Percentiles rank a stretch among this genome's conserved stretches.
Conservation (phyloP, 108 stramenopile species). For the Conticribra weissflogii region DNA sequence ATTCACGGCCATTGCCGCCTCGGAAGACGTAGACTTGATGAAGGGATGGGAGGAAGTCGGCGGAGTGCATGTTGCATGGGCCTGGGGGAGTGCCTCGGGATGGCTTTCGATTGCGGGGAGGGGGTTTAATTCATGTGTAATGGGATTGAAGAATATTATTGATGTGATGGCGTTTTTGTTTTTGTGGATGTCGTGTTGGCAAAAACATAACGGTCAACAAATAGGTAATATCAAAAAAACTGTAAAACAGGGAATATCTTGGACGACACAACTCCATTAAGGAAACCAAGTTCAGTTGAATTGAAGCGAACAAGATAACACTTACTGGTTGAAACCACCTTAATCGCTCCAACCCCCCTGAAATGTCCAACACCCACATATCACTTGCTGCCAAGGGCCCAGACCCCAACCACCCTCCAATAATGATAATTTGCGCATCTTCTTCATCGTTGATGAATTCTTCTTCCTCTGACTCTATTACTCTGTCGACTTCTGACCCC, state of each 20-base stretch:
- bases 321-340: conserved; percentile 74
- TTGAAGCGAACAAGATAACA: background rate
- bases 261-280: no score
- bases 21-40: conserved; percentile 90
- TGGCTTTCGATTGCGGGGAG: no score
- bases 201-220: no score
- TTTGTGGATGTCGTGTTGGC: no score
- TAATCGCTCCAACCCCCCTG: conserved; percentile 46
- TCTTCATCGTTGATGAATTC: conserved; percentile 41
- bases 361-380: conserved; percentile 83
- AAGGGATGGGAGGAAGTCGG: conserved; percentile 74
- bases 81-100: conserved; percentile 72
- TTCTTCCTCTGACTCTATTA: no score
- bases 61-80: conserved; percentile 97
- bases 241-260: no score
- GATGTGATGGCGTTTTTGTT: no score
- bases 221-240: no score
- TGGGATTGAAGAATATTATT: no score
- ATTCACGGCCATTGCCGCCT: conserved; percentile 83
- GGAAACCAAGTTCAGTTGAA: background rate
- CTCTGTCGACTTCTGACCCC: no score
- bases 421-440: conserved; percentile 81
- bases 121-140: no score
- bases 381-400: conserved; percentile 89
- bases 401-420: conserved; percentile 93